Base-by-base conservation (phyloP, 2,329 filamentous ascomycete genomes). In the Cercospora berteroae region DNA sequence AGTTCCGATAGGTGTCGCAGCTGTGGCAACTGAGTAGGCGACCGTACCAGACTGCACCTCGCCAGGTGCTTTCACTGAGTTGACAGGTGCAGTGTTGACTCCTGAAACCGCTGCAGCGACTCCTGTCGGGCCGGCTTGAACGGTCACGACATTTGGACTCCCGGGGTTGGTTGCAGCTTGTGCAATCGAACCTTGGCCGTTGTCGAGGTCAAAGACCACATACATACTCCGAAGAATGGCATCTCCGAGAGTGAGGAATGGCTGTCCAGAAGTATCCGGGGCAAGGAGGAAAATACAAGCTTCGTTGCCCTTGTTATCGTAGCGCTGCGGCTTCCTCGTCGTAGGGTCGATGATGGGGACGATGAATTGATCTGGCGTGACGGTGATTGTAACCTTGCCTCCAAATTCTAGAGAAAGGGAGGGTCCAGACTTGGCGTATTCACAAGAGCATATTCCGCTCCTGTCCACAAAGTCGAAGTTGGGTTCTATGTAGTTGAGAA, bases 151-250 rank as follows among this genome's bases (percentile, higher is more conserved):
- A 20, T 73, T 66, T 6, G 73, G 68, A 12, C 60, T 64, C 25
- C 69, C 70, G 57, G 69, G 67, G 61, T 77, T 75, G 7, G 71
- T 60, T 2, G 67, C 67, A n/a, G 77, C 75, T 60, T 77, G 77
- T 10, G 76, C 77, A 44, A 78, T 69, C 2, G 75, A 75, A 20
- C 74, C 69, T 60, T 79, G 77, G 4, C 72, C 75, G 31, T 79
- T 77, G 69, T 79, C 76, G 50, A 78, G 74, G 60, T 79, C 77
- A 63, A 75, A 79, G 62, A 79, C 76, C 44, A 77, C 73, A 65
- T 79, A 79, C 73, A 78, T 76, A 58, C 71, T 73, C 10, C 75
- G 65, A 10, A 79, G 68, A 23, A 78, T 63, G 12, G 76, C 74
- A 64, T 78, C 75, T 9, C 76, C 77, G 1, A 77, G 64, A 9